Percentiles rank a stretch among this genome's conserved stretches.
Conservation (phyloP, 139 green algal genomes). For the Pleodorina starrii region DNA sequence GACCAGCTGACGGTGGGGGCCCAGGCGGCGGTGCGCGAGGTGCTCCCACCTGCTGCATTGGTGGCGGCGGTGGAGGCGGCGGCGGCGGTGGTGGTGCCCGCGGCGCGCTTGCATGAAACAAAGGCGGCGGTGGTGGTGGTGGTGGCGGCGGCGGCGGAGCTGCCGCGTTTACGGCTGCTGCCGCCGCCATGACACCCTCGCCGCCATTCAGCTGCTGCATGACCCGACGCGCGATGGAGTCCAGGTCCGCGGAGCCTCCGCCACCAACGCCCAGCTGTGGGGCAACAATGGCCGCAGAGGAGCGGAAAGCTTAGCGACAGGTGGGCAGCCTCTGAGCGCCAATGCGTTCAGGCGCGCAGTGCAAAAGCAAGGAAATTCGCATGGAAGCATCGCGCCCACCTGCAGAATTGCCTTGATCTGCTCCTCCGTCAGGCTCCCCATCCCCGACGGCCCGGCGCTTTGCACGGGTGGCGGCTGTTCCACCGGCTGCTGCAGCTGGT, state of each 20-base stretch:
- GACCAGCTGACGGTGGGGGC: background rate
- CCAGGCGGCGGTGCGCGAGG: background rate
- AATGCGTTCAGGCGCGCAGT: too few species aligned
- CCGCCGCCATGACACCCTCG: background rate
- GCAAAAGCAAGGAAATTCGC: too few species aligned
- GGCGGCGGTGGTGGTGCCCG: constrained; percentile 3
- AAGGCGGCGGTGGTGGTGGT: constrained; percentile 6
- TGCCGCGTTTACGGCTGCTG: background rate
- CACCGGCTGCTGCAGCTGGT: background rate
- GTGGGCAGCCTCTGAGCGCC: too few species aligned
- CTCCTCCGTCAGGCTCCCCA: constrained; percentile 69
- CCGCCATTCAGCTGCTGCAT: constrained; percentile 76
- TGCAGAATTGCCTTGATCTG: constrained; percentile 83
- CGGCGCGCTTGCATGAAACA: background rate
- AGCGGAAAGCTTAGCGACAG: too few species aligned
- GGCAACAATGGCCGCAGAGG: too few species aligned
- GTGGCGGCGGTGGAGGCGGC: background rate
- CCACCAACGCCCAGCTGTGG: constrained; percentile 60
- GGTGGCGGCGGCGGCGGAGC: constrained; percentile 21
- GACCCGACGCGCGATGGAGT: constrained; percentile 75
- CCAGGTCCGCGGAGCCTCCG: constrained; percentile 68
- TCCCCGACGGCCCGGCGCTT: background rate
- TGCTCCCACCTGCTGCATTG: background rate
- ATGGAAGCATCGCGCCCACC: constrained; percentile 61
- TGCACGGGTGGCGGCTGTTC: background rate